Conservation (phyloP, 805 yeast species). For the Jamesozyma rosinii region DNA sequence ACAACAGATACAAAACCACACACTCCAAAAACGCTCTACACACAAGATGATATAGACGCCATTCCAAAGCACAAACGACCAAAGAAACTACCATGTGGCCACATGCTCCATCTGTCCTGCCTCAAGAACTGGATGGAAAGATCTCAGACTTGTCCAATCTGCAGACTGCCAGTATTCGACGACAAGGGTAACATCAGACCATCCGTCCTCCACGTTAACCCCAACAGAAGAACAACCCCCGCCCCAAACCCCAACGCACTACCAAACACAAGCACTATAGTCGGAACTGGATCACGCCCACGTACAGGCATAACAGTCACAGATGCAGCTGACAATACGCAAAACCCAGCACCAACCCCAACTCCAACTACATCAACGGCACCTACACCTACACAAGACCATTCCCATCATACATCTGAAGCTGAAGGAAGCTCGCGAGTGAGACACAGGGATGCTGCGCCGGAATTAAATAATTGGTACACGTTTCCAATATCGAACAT, state of each 20-base stretch:
- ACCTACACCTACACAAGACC: background rate
- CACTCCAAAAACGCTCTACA: background rate
- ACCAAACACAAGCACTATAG: background rate
- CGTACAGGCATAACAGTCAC: no score
- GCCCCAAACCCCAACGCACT: background rate
- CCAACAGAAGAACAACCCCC: background rate
- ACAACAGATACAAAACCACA: background rate
- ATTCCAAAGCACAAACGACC: constrained; percentile 36
- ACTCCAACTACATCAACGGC: background rate
- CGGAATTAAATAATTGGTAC: background rate
- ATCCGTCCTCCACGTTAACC: background rate
- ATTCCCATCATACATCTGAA: no score
- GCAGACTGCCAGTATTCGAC: constrained; percentile 60
- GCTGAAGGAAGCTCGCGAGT: background rate
- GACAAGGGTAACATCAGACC: constrained; percentile 23
- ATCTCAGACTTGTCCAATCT: constrained; percentile 88
- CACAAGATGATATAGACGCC: constrained; percentile 8
- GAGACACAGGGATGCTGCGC: background rate
- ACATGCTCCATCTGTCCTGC: constrained; percentile 82
- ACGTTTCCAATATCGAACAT: background rate
- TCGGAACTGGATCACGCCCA: background rate
- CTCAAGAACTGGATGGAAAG: constrained; percentile 87
- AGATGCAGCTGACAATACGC: background rate
- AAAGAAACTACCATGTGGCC: constrained; percentile 74
- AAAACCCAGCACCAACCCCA: constrained; percentile 1